Evolutionary conservation across 352 stramenopile species (phyloP).

Genomic region (Globisporangium cylindrosporum): DNA sequence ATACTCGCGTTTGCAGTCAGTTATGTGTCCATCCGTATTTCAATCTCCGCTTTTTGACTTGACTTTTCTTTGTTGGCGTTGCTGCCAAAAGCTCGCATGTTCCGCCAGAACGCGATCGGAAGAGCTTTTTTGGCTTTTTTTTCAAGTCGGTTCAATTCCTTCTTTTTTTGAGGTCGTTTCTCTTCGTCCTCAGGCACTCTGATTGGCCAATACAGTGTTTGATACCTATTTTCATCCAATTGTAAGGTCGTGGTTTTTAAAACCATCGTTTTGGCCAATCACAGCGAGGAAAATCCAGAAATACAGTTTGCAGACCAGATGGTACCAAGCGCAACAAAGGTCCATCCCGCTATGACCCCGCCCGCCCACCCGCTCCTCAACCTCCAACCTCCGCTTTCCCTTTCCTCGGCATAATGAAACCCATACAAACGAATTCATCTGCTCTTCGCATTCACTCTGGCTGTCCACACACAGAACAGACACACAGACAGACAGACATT

Average conservation of each 20-base stretch:
- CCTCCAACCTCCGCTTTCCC: constrained; percentile 3
- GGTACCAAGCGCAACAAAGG: background rate
- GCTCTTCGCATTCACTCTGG: background rate
- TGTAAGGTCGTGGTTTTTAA: background rate
- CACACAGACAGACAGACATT: background rate
- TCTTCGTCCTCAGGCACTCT: background rate
- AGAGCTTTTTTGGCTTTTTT: background rate
- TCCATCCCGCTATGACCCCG: background rate
- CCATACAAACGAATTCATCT: background rate
- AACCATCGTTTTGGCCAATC: background rate
- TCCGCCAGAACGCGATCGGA: background rate
- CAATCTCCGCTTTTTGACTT: background rate
- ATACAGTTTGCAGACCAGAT: constrained; percentile 9
- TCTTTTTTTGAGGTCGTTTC: constrained; percentile 8
- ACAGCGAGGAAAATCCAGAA: background rate
- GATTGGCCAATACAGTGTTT: background rate
- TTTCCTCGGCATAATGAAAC: constrained; percentile 3
- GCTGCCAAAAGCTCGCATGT: background rate
- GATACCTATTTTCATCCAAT: background rate
- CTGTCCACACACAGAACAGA: background rate
- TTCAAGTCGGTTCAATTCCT: constrained; percentile 12
- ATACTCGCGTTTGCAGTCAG: background rate
- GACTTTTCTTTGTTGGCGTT: background rate
- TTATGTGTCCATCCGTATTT: background rate
- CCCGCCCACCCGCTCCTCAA: background rate